A percentile compares a stretch with the other conserved stretches of the same genome.
These are phyloP conservation scores for Trypanosoma avium DNA, from an alignment of 208 protist species.

Conservation along the genomic window DNA sequence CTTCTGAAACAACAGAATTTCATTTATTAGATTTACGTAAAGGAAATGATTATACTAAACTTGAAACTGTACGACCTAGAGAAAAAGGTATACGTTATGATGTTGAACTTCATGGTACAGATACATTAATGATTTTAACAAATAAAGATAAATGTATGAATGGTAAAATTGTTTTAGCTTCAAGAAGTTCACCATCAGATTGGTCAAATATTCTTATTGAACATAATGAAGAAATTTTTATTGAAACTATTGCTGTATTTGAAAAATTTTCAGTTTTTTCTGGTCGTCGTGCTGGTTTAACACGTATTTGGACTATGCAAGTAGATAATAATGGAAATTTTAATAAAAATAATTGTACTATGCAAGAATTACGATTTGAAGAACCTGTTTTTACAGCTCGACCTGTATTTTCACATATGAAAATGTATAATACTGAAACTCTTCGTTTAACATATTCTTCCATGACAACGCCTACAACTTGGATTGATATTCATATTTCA, in stretches of 20 bases:
- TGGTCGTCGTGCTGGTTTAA: constrained; percentile 71
- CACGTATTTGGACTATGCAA: constrained; percentile 77
- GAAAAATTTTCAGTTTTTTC: constrained; percentile 60
- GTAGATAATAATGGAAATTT: constrained; percentile 42
- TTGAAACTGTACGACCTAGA: constrained; percentile 69
- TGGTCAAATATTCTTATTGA: constrained; percentile 57
- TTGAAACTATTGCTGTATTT: constrained; percentile 54
- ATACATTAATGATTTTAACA: constrained; percentile 73
- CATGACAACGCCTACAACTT: constrained; percentile 76
- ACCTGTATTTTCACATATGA: constrained; percentile 56
- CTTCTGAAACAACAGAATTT: constrained; percentile 78
- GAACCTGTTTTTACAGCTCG: constrained; percentile 75
- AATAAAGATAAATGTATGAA: constrained; percentile 79
- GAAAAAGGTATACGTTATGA: constrained; percentile 82
- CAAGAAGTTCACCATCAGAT: constrained; percentile 40
- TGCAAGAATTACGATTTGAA: constrained; percentile 62
- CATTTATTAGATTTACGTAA: constrained; percentile 75
- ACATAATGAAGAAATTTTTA: constrained; percentile 48
- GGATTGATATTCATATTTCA: constrained; percentile 50
- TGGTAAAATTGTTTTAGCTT: constrained; percentile 65
- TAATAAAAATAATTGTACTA: constrained; percentile 9
- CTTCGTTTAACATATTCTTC: constrained; percentile 85
- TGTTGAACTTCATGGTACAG: constrained; percentile 73
- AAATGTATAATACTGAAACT: constrained; percentile 59
- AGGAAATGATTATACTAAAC: constrained; percentile 45